These are phyloP conservation scores for Colletotrichum noveboracense DNA, from an alignment of 2,329 filamentous ascomycete species.

Conservation along the genomic window DNA sequence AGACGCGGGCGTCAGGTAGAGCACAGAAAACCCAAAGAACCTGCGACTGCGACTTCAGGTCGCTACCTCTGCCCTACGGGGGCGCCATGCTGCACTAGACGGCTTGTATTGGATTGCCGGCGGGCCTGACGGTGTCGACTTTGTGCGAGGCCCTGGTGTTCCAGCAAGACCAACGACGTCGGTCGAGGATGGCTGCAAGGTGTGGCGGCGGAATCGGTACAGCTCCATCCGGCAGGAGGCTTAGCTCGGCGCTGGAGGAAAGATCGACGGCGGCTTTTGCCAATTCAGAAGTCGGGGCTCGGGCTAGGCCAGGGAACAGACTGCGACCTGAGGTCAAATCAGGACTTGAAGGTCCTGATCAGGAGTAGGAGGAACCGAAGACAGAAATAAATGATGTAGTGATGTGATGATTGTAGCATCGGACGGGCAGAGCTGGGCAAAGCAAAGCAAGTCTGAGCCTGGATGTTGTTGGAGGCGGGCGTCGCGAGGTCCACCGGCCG, in stretches of 20 bases:
- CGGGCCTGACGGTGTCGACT: not conserved
- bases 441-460: not conserved
- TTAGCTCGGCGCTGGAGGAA: not conserved
- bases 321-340: not conserved
- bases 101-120: not conserved
- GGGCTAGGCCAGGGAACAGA: slow-evolving; percentile 4
- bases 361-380: not conserved
- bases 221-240: slow-evolving; percentile 9
- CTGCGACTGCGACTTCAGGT: not conserved
- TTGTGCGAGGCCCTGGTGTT: not conserved
- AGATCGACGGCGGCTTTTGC: slow-evolving; percentile 19
- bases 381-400: slow-evolving; percentile 14
- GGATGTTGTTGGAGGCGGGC: not conserved
- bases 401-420: not conserved
- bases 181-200: not conserved
- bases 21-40: not conserved
- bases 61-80: not conserved
- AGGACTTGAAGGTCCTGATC: not conserved
- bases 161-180: not conserved
- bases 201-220: not conserved
- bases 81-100: not conserved
- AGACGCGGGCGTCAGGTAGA: not conserved
- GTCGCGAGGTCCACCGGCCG: not conserved
- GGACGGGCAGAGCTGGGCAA: not conserved
- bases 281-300: not conserved